Evolutionary conservation across 805 yeast genomes (phyloP).

Genomic region (Candida lessepsii): DNA sequence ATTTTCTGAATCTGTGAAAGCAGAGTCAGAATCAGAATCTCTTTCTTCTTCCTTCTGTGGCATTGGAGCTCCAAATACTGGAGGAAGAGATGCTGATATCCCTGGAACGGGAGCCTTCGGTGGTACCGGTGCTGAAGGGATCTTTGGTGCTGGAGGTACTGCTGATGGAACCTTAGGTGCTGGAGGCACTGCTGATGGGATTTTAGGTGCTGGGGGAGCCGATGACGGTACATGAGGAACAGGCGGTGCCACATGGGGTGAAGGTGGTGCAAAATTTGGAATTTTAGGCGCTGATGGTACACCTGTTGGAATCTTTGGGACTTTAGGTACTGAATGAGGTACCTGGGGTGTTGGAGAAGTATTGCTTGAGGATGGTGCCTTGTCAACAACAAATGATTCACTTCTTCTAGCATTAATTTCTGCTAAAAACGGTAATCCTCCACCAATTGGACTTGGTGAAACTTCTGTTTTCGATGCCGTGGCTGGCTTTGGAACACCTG

Average conservation of each 20-base stretch:
- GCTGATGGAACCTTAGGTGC: slow-evolving; percentile 8
- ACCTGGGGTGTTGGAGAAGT: slow-evolving; percentile 18
- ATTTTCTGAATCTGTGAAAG: slow-evolving; percentile 14
- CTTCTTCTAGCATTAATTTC: slow-evolving; percentile 56
- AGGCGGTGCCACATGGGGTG: slow-evolving; percentile 15
- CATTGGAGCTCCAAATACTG: slow-evolving; percentile 19
- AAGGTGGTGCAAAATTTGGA: slow-evolving; percentile 15
- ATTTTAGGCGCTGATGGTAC: slow-evolving; percentile 18
- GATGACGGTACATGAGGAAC: slow-evolving; percentile 14
- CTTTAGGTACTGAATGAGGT: slow-evolving; percentile 15
- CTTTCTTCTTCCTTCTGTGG: slow-evolving; percentile 6
- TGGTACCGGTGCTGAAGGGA: slow-evolving; percentile 18
- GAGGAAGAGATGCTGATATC: slow-evolving; percentile 12
- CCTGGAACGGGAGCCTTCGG: slow-evolving; percentile 13
- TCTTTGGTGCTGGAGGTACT: slow-evolving; percentile 21
- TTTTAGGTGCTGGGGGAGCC: slow-evolving; percentile 21
- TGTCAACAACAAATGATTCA: slow-evolving; percentile 49
- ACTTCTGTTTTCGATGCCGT: slow-evolving; percentile 14
- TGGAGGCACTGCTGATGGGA: slow-evolving; percentile 17
- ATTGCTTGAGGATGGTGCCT: too few relatives aligned
- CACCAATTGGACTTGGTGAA: slow-evolving; percentile 15
- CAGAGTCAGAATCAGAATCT: slow-evolving; percentile 12
- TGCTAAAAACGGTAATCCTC: slow-evolving; percentile 54
- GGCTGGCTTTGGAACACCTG: slow-evolving; percentile 9
- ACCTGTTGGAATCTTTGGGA: slow-evolving; percentile 16